Percentiles rank a stretch among this genome's conserved stretches.
Evolutionary conservation across 345 rosid species (phyloP).

Genomic region (Boechera retrofracta): DNA sequence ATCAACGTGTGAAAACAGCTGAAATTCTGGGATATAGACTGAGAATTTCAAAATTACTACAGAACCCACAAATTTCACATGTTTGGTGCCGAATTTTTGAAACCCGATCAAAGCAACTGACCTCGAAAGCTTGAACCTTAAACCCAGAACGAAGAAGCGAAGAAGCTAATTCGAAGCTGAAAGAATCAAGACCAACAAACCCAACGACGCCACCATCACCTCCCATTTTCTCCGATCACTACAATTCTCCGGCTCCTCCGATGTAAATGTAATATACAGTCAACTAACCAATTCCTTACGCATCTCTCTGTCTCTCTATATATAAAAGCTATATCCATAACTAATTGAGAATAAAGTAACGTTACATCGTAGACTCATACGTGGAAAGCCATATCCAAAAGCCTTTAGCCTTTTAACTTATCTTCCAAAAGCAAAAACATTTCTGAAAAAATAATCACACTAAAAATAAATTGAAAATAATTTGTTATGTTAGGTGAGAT

Average conservation of each 20-base stretch:
- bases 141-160: slow-evolving; percentile 67
- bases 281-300: slow-evolving; percentile 33
- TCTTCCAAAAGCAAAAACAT: slow-evolving; percentile 9
- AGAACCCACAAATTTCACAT: slow-evolving; percentile 1
- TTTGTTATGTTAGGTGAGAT: slow-evolving; percentile 23
- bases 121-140: slow-evolving; percentile 78
- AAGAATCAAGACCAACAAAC: slow-evolving; percentile 71
- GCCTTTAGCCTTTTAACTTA: slow-evolving; percentile 10
- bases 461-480: not conserved
- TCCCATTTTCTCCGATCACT: slow-evolving; percentile 37
- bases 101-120: slow-evolving; percentile 25
- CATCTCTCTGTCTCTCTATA: slow-evolving; percentile 2
- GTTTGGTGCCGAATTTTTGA: not conserved
- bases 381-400: slow-evolving; percentile 39
- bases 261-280: slow-evolving; percentile 1
- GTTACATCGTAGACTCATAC: slow-evolving; percentile 26
- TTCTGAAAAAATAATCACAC: not conserved
- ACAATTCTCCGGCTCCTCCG: slow-evolving; percentile 7
- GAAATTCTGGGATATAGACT: not conserved
- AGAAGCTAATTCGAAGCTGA: slow-evolving; percentile 80
- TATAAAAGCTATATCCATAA: not conserved
- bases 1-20: not conserved
- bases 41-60: not conserved
- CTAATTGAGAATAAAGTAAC: not conserved
- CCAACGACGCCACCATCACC: slow-evolving; percentile 52